A percentile compares a stretch with the other conserved stretches of the same genome.
phyloP scores from a whole-genome alignment of 2,329 filamentous ascomycete genomes.

The Botrytis aclada region DNA sequence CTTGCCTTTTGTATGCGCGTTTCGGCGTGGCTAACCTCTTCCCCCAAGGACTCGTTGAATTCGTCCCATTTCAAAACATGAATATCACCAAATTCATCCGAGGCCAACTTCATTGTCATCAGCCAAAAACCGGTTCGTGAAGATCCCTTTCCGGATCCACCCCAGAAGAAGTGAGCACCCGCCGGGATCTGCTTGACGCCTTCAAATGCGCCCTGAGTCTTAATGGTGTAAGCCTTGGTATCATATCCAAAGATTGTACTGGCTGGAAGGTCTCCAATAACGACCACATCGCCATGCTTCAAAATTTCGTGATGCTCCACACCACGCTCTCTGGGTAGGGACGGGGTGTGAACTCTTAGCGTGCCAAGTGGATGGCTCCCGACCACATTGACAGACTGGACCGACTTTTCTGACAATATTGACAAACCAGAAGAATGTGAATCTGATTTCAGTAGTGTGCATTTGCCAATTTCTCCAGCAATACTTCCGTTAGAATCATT shows the following conservation, averaged over 20 bases:
- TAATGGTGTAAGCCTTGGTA: slow-evolving; percentile 46
- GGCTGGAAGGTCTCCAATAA: slow-evolving; percentile 50
- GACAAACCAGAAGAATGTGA: slow-evolving; percentile 26
- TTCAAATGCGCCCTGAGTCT: slow-evolving; percentile 47
- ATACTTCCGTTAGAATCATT: slow-evolving; percentile 23
- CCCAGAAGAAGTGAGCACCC: slow-evolving; percentile 60
- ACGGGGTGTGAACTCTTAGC: slow-evolving; percentile 41
- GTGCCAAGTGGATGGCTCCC: slow-evolving; percentile 43
- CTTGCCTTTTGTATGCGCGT: slow-evolving; percentile 45
- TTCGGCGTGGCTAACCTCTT: slow-evolving; percentile 47
- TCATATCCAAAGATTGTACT: slow-evolving; percentile 36
- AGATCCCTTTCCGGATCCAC: slow-evolving; percentile 48
- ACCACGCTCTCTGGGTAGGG: slow-evolving; percentile 25
- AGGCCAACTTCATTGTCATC: slow-evolving; percentile 31
- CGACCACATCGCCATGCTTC: slow-evolving; percentile 47
- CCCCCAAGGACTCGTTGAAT: slow-evolving; percentile 52
- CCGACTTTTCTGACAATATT: slow-evolving; percentile 31
- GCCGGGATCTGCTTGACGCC: slow-evolving; percentile 55
- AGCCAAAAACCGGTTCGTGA: slow-evolving; percentile 59
- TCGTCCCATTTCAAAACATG: slow-evolving; percentile 54
- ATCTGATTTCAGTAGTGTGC: slow-evolving; percentile 29
- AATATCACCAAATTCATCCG: slow-evolving; percentile 36
- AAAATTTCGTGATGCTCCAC: slow-evolving; percentile 30
- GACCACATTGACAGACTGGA: slow-evolving; percentile 37
- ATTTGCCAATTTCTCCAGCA: slow-evolving; percentile 21